Evolutionary conservation across 129 eudicot genomes (phyloP).

Genomic region (Chrysanthemum seticuspe): DNA sequence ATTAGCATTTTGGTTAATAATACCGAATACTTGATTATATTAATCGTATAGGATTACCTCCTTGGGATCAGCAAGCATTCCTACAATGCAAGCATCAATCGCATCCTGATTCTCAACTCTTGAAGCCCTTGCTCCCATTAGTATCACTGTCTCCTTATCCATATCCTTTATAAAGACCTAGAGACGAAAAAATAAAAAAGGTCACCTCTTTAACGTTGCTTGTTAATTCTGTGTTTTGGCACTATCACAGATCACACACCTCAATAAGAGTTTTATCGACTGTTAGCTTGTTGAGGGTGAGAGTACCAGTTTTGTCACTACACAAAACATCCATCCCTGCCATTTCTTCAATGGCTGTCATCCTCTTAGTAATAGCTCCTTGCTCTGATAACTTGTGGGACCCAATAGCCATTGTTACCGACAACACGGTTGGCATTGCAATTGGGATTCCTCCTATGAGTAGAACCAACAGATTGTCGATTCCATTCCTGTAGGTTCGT

Average conservation of each 20-base stretch:
- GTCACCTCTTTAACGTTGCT: neutral
- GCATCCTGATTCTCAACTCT: slow-evolving; percentile 94
- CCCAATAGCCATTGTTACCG: slow-evolving; percentile 94
- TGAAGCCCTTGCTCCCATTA: slow-evolving; percentile 81
- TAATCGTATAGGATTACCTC: slow-evolving; percentile 51
- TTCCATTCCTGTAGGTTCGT: slow-evolving; percentile 74
- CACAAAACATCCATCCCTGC: slow-evolving; percentile 96
- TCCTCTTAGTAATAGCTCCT: slow-evolving; percentile 92
- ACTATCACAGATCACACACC: slow-evolving; percentile 31
- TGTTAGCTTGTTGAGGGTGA: slow-evolving; percentile 82
- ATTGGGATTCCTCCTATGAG: slow-evolving; percentile 92
- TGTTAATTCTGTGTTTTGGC: neutral
- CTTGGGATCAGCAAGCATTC: slow-evolving; percentile 70
- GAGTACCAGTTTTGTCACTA: slow-evolving; percentile 95
- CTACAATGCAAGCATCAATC: slow-evolving; percentile 85
- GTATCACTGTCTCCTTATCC: slow-evolving; percentile 56
- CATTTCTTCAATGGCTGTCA: slow-evolving; percentile 97
- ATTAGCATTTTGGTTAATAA: neutral
- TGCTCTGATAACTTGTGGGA: slow-evolving; percentile 81
- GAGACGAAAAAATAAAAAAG: neutral
- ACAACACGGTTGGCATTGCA: slow-evolving; percentile 90
- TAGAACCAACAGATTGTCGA: slow-evolving; percentile 76
- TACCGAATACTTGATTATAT: neutral
- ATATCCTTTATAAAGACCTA: slow-evolving; percentile 52
- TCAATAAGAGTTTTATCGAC: slow-evolving; percentile 74